phyloP scores from a whole-genome alignment of 2,329 filamentous ascomycete species.

The Aspergillus spinulosporus region DNA sequence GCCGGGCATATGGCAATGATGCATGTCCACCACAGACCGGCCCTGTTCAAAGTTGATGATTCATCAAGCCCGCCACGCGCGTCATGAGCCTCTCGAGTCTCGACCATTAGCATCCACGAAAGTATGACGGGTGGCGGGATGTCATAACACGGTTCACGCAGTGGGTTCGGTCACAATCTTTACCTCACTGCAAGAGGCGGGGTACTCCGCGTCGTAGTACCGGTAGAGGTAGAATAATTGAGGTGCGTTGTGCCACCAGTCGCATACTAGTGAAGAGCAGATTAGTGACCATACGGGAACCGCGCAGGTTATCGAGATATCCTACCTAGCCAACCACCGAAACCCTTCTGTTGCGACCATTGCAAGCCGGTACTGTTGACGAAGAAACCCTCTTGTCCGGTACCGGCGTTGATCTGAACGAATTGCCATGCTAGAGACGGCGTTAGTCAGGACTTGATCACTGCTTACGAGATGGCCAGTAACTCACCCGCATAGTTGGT shows the following conservation, averaged over 20 bases:
- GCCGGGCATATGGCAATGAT: neutral
- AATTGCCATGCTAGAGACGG: slow-evolving; percentile 36
- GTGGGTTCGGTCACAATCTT: slow-evolving; percentile 29
- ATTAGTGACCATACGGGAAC: neutral
- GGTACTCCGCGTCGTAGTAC: slow-evolving; percentile 25
- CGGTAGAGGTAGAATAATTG: slow-evolving; percentile 42
- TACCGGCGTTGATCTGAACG: slow-evolving; percentile 38
- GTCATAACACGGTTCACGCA: slow-evolving; percentile 20
- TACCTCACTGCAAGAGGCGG: slow-evolving; percentile 38
- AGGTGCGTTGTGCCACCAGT: slow-evolving; percentile 43
- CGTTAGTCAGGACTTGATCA: neutral
- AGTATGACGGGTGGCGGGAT: slow-evolving; percentile 2
- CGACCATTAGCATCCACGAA: neutral
- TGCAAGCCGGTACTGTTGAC: slow-evolving; percentile 30
- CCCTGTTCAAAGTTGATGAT: neutral
- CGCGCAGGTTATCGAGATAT: slow-evolving; percentile 1
- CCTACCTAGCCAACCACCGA: slow-evolving; percentile 44
- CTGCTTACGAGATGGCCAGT: neutral
- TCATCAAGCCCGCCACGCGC: slow-evolving; percentile 20
- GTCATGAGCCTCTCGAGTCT: slow-evolving; percentile 16
- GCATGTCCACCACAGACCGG: neutral
- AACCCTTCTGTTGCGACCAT: slow-evolving; percentile 33
- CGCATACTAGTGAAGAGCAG: slow-evolving; percentile 34
- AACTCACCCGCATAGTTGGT: slow-evolving; percentile 40
- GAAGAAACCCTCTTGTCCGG: slow-evolving; percentile 33